Percentiles rank a stretch among this genome's conserved stretches.
phyloP scores from a whole-genome alignment of 2,329 filamentous ascomycete species.

The Xylaria sp. region DNA sequence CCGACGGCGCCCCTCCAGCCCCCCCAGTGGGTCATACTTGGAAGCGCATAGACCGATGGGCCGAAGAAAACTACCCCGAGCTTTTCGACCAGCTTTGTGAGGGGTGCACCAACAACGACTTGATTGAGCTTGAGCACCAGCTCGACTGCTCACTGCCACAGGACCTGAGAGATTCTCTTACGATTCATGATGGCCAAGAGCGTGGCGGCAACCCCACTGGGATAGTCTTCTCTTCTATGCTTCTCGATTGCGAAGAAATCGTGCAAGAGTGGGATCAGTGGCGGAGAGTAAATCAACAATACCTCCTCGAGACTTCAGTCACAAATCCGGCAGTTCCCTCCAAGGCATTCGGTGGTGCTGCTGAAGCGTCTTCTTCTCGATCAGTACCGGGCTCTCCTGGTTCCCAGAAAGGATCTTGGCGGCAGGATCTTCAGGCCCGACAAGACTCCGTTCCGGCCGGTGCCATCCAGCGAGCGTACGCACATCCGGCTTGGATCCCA shows the following conservation, averaged over 20 bases:
- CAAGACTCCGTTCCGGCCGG: slow-evolving; percentile 90
- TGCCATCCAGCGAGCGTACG: slow-evolving; percentile 90
- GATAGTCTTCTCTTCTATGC: slow-evolving; percentile 92
- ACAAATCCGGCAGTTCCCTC: slow-evolving; percentile 72
- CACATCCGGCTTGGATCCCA: slow-evolving; percentile 95
- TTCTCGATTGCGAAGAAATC: slow-evolving; percentile 97
- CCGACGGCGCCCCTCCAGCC: slow-evolving; percentile 88
- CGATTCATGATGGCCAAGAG: slow-evolving; percentile 96
- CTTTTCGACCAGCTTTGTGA: slow-evolving; percentile 93
- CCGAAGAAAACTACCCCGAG: slow-evolving; percentile 94
- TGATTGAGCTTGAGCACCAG: slow-evolving; percentile 96
- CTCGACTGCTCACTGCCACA: slow-evolving; percentile 93
- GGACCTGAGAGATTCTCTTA: slow-evolving; percentile 91
- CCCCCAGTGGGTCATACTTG: slow-evolving; percentile 91
- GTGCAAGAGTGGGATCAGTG: slow-evolving; percentile 98
- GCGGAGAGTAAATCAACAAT: slow-evolving; percentile 92
- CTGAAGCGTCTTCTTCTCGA: slow-evolving; percentile 76
- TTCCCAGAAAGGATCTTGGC: slow-evolving; percentile 75
- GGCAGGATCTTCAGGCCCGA: slow-evolving; percentile 82
- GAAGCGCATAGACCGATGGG: slow-evolving; percentile 93
- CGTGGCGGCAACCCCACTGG: slow-evolving; percentile 90
- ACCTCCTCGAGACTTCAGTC: slow-evolving; percentile 71
- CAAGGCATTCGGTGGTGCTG: slow-evolving; percentile 76
- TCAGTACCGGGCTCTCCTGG: slow-evolving; percentile 62
- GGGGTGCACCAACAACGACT: slow-evolving; percentile 90